Conservation (phyloP, 2,329 filamentous ascomycete species). For the Fusarium coicis region DNA sequence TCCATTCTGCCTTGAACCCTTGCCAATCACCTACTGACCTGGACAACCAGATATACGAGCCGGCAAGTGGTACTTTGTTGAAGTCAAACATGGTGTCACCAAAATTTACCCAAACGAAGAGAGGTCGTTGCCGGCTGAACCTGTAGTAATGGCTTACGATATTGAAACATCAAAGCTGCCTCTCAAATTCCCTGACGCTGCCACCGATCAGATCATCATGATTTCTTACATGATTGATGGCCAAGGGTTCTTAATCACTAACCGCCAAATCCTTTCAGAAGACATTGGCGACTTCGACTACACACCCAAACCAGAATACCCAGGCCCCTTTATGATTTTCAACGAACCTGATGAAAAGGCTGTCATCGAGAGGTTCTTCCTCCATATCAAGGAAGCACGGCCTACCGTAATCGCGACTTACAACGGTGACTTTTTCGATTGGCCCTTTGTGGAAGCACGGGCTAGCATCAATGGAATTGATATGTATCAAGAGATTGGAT, state of each 20-base stretch:
- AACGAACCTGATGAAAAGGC: constrained; percentile 95
- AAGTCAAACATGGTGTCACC: constrained; percentile 90
- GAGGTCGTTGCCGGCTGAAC: constrained; percentile 88
- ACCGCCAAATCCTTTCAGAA: constrained; percentile 96
- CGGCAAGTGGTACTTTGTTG: constrained; percentile 96
- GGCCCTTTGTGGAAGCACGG: constrained; percentile 95
- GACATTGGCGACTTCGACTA: constrained; percentile 99
- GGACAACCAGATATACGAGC: constrained; percentile 82
- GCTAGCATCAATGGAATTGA: constrained; percentile 96
- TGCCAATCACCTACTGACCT: constrained; percentile 14
- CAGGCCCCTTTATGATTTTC: constrained; percentile 96
- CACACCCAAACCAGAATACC: constrained; percentile 95
- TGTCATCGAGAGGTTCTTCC: constrained; percentile 90
- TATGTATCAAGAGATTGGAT: constrained; percentile 99
- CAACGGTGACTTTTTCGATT: constrained; percentile 99
- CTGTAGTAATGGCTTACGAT: constrained; percentile 98
- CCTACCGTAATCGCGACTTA: constrained; percentile 99
- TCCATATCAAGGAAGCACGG: constrained; percentile 92
- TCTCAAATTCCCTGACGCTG: constrained; percentile 94
- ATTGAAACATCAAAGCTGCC: constrained; percentile 98
- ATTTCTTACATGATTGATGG: constrained; percentile 99
- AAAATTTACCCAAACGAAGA: constrained; percentile 88
- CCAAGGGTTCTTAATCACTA: constrained; percentile 97
- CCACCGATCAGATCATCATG: constrained; percentile 99
- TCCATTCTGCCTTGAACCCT: not conserved